Base-by-base conservation (phyloP, 352 stramenopile genomes). In the Albugo laibachii region DNA sequence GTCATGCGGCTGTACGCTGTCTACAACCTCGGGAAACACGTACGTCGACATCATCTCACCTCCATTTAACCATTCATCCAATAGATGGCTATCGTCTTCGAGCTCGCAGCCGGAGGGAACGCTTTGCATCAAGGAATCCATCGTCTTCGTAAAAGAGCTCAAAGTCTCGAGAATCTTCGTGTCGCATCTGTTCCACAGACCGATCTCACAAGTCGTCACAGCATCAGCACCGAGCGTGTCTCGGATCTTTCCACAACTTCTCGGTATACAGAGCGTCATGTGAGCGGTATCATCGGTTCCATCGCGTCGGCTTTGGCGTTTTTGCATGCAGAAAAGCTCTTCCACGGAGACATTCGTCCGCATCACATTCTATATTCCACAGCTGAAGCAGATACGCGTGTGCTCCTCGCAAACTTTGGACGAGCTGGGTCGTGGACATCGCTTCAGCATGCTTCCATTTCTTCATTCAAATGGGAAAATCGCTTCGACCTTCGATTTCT, bases 301-400 rank as follows among this genome's bases (percentile, higher is more conserved):
- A 60, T 68, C 15, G 61, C 62, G 0, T 52, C 55, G 0, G 77
- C 70, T 0, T 48, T 89, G 13, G 46, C 60, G 36, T 86, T 73
- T 35, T 59, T 89, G 13, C 77, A 89, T 47, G 45, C 43, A 0
- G 59, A 48, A 4, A 58, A 58, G 12, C 48, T 83, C 14, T 38
- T 86, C 2, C 73, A 89, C 31, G 77, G 67, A 34, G 69, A 83
- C 48, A 50, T 89, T 31, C 61, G 73, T 0, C 77, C 71, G 0
- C 73, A 89, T 55, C 74, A 89, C 50, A 47, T 89, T 40, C 61
- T 89, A 0, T 85, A 76, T 48, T 76, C 56, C 36, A 71, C 83
- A 31, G 42, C 61, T 13, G 77, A 85, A 53, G 62, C 67, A 0
- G 64, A 81, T 45, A 57, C 74, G 18, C 65, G 69, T 19, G 67